Evolutionary conservation across 164 flowering plant genomes (phyloP).

Genomic region (Stephania yunnanensis): DNA sequence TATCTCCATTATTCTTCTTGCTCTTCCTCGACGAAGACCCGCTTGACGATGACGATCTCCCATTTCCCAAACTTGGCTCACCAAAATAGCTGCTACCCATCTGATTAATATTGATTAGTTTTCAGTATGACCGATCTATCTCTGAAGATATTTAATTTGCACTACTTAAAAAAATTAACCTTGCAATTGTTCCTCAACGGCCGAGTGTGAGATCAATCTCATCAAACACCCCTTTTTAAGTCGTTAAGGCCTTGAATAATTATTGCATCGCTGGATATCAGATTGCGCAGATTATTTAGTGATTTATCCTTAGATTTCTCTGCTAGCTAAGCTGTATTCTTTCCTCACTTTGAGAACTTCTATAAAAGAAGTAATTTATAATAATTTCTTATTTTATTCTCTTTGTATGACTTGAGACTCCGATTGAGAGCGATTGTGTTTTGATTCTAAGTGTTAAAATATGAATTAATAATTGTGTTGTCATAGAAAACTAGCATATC

Average conservation of each 20-base stretch:
- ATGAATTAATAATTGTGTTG: background rate
- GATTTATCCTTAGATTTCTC: slow-evolving; percentile 40
- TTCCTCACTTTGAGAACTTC: slow-evolving; percentile 18
- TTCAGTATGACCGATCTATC: background rate
- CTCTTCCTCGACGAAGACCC: slow-evolving; percentile 55
- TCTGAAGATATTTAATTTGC: background rate
- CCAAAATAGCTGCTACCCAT: slow-evolving; percentile 64
- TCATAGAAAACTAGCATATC: background rate
- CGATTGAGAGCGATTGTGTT: slow-evolving; percentile 32
- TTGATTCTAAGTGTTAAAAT: slow-evolving; percentile 12
- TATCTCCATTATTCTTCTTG: slow-evolving; percentile 59
- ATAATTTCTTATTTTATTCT: background rate
- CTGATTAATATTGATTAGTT: background rate
- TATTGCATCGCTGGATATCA: slow-evolving; percentile 63
- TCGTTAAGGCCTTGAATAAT: slow-evolving; percentile 21
- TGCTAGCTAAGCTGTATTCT: background rate
- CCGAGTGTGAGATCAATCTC: slow-evolving; percentile 8
- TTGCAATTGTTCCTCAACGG: background rate
- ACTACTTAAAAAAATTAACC: slow-evolving; percentile 3
- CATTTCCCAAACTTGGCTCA: slow-evolving; percentile 46
- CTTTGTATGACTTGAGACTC: slow-evolving; percentile 17
- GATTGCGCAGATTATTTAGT: slow-evolving; percentile 29
- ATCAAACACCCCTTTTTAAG: slow-evolving; percentile 17
- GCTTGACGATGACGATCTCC: slow-evolving; percentile 34
- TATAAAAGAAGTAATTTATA: background rate